Base-by-base conservation (phyloP, 805 yeast species). In the Wickerhamiella cacticola region DNA sequence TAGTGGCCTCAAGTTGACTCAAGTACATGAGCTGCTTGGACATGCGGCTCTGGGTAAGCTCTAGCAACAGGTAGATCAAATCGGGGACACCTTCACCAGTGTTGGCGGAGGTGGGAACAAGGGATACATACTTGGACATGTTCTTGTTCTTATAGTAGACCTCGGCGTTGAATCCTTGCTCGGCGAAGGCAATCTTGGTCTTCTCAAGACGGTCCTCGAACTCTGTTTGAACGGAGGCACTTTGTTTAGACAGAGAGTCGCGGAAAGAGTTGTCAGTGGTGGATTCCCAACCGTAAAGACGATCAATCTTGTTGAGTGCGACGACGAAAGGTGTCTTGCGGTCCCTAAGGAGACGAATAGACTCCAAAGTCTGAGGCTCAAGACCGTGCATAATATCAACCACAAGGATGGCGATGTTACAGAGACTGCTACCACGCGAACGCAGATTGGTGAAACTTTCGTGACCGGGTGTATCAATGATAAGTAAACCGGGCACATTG, bases 1-100 rank as follows among this genome's bases (percentile, higher is more conserved):
- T 78, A 19, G 99, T 92, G 48, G 98, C 97, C 68, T 88, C 97
- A 51, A 92, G 80, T 63, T 82, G 78, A 29, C 96, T 80, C 55
- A 92, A 72, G 72, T 92, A 92, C 89, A 85, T 89, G 70, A 92
- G 80, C 73, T 89, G 96, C 67, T 88, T 88, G 55, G 96, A 84
- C 99, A 92, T 92, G 72, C 98, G 82, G 79, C 85, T 83, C 70
- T 92, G 97, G 13, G 98, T 92, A 60, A 92, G 76, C 68, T 92
- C 97, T 59, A 92, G 75, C 62, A 92, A 72, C 66, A 92, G 75
- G 89, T 96, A 87, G 62, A 92, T 77, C 70, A 92, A 75, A 78
- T 92, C 99, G 45, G 99, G 98, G 59, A 92, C 94, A 83, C 99
- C 99, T 70, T 92, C 99, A 66, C 99, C 99, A 12, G 96, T 88